Conservation (phyloP, 768 basidiomycete genomes). For the Leccinellum luteum region DNA sequence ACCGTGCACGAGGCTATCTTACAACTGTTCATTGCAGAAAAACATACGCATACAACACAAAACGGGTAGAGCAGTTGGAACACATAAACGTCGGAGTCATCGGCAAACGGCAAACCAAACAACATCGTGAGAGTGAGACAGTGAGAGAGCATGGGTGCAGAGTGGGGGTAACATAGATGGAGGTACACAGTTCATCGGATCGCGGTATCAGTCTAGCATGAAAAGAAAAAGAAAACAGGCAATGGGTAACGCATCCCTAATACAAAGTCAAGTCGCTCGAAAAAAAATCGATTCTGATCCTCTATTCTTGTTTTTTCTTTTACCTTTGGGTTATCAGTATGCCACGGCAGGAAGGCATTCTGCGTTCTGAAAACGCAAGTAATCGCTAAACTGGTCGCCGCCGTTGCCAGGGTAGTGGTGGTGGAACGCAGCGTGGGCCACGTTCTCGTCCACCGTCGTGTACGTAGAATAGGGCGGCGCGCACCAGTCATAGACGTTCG, state of each 20-base stretch:
- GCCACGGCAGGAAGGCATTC: constrained; percentile 18
- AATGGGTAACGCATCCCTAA: not conserved
- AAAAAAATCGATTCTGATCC: not conserved
- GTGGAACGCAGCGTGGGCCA: constrained; percentile 2
- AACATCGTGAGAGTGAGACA: not conserved
- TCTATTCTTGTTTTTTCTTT: constrained; percentile 1
- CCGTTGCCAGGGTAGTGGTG: constrained; percentile 5
- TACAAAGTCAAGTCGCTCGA: not conserved
- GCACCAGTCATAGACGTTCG: constrained; percentile 26
- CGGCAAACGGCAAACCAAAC: not conserved
- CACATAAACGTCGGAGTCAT: not conserved
- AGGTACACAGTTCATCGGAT: not conserved
- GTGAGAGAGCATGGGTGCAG: constrained; percentile 1
- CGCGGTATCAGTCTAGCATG: constrained; percentile 3
- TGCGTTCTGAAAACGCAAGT: constrained; percentile 15
- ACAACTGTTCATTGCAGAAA: not conserved
- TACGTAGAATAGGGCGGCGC: constrained; percentile 16
- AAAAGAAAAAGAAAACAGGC: not conserved
- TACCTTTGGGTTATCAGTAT: constrained; percentile 12
- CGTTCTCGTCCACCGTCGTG: not conserved
- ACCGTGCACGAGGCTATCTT: not conserved
- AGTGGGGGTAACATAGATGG: constrained; percentile 2
- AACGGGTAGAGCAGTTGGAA: not conserved
- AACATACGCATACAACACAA: not conserved
- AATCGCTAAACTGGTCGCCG: constrained; percentile 11